These are phyloP conservation scores for Dictyophora rubrovolvata DNA, from an alignment of 768 basidiomycete species.

Conservation along the genomic window DNA sequence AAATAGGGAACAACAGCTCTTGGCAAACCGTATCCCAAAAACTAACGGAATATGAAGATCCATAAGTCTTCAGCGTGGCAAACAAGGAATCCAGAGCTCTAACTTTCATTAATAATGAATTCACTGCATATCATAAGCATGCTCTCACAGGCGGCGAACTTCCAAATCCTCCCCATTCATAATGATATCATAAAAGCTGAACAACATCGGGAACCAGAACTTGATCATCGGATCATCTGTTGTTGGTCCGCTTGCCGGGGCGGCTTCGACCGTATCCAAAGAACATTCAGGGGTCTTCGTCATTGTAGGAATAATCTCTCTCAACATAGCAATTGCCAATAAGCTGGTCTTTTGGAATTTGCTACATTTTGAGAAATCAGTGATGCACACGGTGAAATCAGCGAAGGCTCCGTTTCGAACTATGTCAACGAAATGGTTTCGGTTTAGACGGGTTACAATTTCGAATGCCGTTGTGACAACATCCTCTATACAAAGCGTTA, in stretches of 20 bases:
- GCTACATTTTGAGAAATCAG: conserved; percentile 98
- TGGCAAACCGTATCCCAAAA: conserved; percentile 99
- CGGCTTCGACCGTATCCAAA: conserved; percentile 14
- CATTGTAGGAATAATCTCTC: conserved; percentile 89
- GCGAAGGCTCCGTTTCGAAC: conserved; percentile 92
- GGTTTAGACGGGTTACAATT: conserved; percentile 84
- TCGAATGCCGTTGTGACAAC: conserved; percentile 93
- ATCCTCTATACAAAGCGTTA: conserved; percentile 46
- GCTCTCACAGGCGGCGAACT: conserved; percentile 85
- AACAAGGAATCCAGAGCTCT: conserved; percentile 97
- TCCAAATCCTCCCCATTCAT: conserved; percentile 99
- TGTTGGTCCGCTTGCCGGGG: conserved; percentile 23
- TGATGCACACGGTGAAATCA: conserved; percentile 93
- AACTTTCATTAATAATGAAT: conserved; percentile 10
- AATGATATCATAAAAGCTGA: conserved; percentile 98
- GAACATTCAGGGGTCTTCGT: conserved; percentile 66
- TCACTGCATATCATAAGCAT: neutral
- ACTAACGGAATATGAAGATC: conserved; percentile 71
- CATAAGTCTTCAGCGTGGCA: conserved; percentile 84
- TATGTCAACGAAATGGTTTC: conserved; percentile 82
- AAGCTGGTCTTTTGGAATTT: conserved; percentile 98
- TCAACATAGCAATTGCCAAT: conserved; percentile 92
- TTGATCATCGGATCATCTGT: conserved; percentile 83
- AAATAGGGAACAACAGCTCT: conserved; percentile 96
- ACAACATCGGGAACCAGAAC: conserved; percentile 94